phyloP scores from a whole-genome alignment of 108 stramenopile species.

The Nitzschia sp. region DNA sequence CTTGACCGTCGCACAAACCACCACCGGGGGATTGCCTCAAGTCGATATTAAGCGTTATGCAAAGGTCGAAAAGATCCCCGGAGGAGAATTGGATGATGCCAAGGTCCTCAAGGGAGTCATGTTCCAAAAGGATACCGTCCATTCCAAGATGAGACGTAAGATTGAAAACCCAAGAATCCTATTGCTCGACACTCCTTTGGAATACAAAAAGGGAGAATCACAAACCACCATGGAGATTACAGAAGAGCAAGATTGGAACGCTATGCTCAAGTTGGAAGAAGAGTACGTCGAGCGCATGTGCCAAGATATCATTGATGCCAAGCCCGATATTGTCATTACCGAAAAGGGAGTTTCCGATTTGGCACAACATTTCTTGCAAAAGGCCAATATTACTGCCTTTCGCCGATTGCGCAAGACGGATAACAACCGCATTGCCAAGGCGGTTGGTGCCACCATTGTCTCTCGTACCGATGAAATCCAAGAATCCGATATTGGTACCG shows the following conservation, averaged over 20 bases:
- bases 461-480: conserved; percentile 97
- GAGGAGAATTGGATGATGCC: conserved; percentile 95
- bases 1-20: conserved; percentile 69
- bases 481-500: conserved; percentile 96
- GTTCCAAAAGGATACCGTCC: conserved; percentile 99
- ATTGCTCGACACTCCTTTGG: conserved; percentile 96
- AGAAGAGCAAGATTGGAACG: conserved; percentile 98
- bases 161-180: conserved; percentile 99
- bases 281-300: conserved; percentile 99
- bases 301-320: conserved; percentile 95
- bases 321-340: conserved; percentile 98
- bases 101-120: conserved; percentile 96
- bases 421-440: conserved; percentile 99
- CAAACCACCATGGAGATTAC: conserved; percentile 99
- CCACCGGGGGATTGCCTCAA: conserved; percentile 29
- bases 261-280: conserved; percentile 97
- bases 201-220: conserved; percentile 99
- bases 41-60: conserved; percentile 99
- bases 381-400: conserved; percentile 98
- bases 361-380: conserved; percentile 98
- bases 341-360: conserved; percentile 99
- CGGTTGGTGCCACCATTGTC: conserved; percentile 97
- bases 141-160: conserved; percentile 96
- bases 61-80: conserved; percentile 99
- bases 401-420: conserved; percentile 98